phyloP scores from a whole-genome alignment of 805 yeast species.

The Metschnikowia dekortorum region DNA sequence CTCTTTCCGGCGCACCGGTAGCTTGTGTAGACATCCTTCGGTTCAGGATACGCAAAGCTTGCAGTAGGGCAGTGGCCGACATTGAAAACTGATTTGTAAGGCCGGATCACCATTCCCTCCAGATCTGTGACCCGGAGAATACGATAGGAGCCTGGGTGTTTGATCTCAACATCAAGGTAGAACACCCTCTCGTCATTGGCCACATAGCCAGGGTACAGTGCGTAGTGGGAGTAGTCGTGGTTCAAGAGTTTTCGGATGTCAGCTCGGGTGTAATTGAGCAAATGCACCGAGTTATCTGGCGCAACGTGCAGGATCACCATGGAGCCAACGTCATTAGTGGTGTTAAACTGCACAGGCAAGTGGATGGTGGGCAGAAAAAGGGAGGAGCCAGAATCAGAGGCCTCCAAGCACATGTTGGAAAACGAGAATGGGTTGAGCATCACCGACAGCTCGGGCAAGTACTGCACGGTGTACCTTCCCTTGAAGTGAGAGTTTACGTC shows the following conservation, averaged over 20 bases:
- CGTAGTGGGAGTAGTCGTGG: slow-evolving; percentile 30
- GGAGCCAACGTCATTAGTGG: slow-evolving; percentile 66
- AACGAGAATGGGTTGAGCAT: slow-evolving; percentile 70
- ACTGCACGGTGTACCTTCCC: slow-evolving; percentile 82
- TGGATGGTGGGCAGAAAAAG: slow-evolving; percentile 21
- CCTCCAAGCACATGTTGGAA: slow-evolving; percentile 54
- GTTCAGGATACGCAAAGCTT: slow-evolving; percentile 37
- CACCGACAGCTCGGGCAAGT: slow-evolving; percentile 88
- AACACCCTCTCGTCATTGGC: slow-evolving; percentile 40
- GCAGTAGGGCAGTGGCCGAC: slow-evolving; percentile 80
- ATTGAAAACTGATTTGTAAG: slow-evolving; percentile 56
- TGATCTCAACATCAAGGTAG: slow-evolving; percentile 62
- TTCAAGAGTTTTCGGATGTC: slow-evolving; percentile 44
- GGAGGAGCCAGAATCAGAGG: slow-evolving; percentile 19
- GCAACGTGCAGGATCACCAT: slow-evolving; percentile 62
- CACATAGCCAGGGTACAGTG: slow-evolving; percentile 20
- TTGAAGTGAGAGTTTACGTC: slow-evolving; percentile 64
- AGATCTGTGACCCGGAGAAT: slow-evolving; percentile 63
- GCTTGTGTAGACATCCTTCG: slow-evolving; percentile 16
- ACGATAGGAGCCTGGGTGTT: slow-evolving; percentile 72
- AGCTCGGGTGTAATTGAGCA: slow-evolving; percentile 51
- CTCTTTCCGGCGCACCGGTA: slow-evolving; percentile 51
- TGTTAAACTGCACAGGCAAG: slow-evolving; percentile 76
- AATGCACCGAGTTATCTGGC: slow-evolving; percentile 45
- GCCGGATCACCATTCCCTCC: slow-evolving; percentile 56